Percentiles rank a stretch among this genome's conserved stretches.
Evolutionary conservation across 148 eudicot species (phyloP).

Genomic region (Camellia japonica): DNA sequence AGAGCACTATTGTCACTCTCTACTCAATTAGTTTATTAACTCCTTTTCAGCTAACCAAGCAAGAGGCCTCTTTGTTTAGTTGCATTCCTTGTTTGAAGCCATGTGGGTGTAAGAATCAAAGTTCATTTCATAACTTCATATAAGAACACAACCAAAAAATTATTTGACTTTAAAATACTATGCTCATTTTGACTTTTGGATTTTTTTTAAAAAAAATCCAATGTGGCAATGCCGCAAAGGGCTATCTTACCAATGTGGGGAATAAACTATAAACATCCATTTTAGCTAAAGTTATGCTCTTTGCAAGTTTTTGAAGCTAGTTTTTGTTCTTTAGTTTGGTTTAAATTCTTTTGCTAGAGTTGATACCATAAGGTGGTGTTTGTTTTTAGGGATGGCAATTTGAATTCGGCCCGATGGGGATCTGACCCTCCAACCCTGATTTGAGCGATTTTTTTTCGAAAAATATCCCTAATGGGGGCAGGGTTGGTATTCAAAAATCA

Average conservation of each 20-base stretch:
- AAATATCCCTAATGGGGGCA: no score
- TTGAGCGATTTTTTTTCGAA: no score
- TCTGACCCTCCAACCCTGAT: no score
- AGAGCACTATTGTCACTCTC: not conserved
- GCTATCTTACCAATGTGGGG: no score
- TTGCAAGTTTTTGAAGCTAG: not conserved
- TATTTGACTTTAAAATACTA: not conserved
- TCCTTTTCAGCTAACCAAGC: not conserved
- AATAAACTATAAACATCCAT: no score
- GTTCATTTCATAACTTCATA: not conserved
- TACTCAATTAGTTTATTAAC: not conserved
- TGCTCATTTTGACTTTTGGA: not conserved
- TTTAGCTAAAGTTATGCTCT: no score
- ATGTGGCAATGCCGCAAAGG: no score
- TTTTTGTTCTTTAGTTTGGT: not conserved
- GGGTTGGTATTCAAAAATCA: no score
- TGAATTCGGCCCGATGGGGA: no score
- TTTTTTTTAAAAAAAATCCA: no score
- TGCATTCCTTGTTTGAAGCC: slow-evolving; percentile 15
- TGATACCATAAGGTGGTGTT: not conserved
- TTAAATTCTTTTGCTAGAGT: not conserved
- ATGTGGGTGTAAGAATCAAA: slow-evolving; percentile 11
- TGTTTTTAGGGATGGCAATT: no score
- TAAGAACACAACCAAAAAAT: not conserved
- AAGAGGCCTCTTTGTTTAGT: slow-evolving; percentile 1